Evolutionary conservation across 352 stramenopile species (phyloP).

Genomic region (Phytophthora nicotianae): DNA sequence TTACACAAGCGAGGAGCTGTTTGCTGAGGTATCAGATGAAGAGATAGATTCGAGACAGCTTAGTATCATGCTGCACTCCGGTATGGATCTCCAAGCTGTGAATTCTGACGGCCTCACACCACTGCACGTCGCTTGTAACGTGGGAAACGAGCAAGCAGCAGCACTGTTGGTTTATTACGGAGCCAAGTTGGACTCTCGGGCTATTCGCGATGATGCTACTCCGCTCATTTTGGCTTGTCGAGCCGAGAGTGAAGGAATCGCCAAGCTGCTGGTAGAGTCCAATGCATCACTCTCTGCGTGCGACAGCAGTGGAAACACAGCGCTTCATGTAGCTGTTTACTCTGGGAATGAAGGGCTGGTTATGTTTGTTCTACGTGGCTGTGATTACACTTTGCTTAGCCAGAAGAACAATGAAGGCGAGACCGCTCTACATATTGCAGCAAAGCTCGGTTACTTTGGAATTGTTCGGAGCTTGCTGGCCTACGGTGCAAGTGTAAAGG

Average conservation of each 20-base stretch:
- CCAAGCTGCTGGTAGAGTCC: conserved; percentile 52
- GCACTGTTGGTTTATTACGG: conserved; percentile 58
- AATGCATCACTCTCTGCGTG: conserved; percentile 67
- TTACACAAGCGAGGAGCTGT: conserved; percentile 29
- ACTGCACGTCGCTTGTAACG: conserved; percentile 58
- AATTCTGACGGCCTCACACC: conserved; percentile 45
- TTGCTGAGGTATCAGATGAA: conserved; percentile 29
- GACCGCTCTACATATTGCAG: conserved; percentile 90
- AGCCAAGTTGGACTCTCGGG: conserved; percentile 38
- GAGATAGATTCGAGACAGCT: conserved; percentile 35
- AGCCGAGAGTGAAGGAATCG: conserved; percentile 45
- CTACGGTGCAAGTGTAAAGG: conserved; percentile 44
- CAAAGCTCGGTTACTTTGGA: conserved; percentile 46
- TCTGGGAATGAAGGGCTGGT: conserved; percentile 84
- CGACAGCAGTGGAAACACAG: conserved; percentile 87
- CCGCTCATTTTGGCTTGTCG: conserved; percentile 56
- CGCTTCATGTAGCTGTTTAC: conserved; percentile 81
- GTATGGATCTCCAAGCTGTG: conserved; percentile 40
- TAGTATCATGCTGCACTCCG: conserved; percentile 41
- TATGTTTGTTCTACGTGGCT: conserved; percentile 73
- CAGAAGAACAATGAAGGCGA: conserved; percentile 89
- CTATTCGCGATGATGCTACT: conserved; percentile 29
- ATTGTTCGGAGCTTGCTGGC: conserved; percentile 49
- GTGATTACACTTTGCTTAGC: conserved; percentile 72
- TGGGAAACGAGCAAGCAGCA: conserved; percentile 45